Conservation (phyloP, 176 grass and related monocot genomes). For the Oryza meridionalis region DNA sequence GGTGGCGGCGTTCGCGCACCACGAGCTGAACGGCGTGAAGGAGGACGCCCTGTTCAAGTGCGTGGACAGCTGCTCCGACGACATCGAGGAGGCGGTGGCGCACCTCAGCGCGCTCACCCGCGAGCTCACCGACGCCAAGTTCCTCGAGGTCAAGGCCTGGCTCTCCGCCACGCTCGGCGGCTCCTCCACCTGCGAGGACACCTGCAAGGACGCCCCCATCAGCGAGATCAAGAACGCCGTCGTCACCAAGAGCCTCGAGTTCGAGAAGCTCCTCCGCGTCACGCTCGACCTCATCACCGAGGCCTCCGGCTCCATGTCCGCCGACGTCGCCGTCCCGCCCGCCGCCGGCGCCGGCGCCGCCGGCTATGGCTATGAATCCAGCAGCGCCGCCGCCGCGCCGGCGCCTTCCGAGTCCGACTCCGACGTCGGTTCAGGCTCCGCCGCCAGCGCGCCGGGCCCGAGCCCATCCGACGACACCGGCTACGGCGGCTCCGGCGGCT, state of each 20-base stretch:
- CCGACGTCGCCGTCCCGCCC: constrained; percentile 23
- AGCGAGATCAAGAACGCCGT: constrained; percentile 44
- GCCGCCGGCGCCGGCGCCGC: background rate
- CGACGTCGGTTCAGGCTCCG: too few species aligned
- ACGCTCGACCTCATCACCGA: constrained; percentile 51
- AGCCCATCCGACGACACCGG: background rate
- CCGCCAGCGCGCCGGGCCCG: background rate
- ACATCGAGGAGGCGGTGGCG: constrained; percentile 57
- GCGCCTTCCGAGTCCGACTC: too few species aligned
- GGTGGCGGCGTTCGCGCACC: constrained; percentile 44
- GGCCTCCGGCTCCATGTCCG: constrained; percentile 21
- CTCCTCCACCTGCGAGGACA: constrained; percentile 46
- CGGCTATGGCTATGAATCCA: too few species aligned
- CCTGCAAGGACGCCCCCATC: constrained; percentile 44
- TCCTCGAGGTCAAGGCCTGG: constrained; percentile 48
- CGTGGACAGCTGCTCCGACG: constrained; percentile 54
- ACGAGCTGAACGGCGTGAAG: constrained; percentile 21
- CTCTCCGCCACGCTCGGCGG: constrained; percentile 38
- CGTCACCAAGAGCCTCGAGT: constrained; percentile 55
- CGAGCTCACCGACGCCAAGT: constrained; percentile 51
- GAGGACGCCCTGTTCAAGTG: constrained; percentile 30
- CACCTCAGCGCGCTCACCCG: constrained; percentile 53
- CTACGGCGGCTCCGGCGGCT: background rate
- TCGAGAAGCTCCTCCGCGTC: constrained; percentile 59
- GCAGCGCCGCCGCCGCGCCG: too few species aligned